Conservation (phyloP, 805 yeast species). For the Candida tammaniensis region DNA sequence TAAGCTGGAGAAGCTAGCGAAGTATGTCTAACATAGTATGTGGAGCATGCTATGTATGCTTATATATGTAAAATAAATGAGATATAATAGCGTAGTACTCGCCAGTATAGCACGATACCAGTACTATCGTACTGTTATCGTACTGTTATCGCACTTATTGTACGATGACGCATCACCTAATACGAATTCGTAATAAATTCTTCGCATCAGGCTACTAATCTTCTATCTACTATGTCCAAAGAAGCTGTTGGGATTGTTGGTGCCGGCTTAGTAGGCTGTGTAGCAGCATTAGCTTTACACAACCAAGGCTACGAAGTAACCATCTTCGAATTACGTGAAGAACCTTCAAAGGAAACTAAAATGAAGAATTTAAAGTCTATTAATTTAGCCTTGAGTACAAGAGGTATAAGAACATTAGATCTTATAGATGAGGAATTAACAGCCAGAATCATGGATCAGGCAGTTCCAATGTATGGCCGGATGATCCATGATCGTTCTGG, state of each 20-base stretch:
- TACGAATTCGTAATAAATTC: no score
- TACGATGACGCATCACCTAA: no score
- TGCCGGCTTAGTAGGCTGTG: slow-evolving; percentile 87
- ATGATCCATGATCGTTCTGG: slow-evolving; percentile 81
- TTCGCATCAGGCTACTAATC: no score
- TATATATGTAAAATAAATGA: no score
- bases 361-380: slow-evolving; percentile 51
- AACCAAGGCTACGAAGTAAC: slow-evolving; percentile 70
- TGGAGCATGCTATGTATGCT: no score
- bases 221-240: no score
- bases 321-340: slow-evolving; percentile 67
- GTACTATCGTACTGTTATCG: no score
- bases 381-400: slow-evolving; percentile 81
- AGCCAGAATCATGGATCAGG: slow-evolving; percentile 49
- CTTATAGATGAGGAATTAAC: slow-evolving; percentile 62
- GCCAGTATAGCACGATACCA: no score
- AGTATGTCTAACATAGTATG: no score
- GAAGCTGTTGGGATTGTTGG: slow-evolving; percentile 70
- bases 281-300: slow-evolving; percentile 78
- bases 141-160: no score
- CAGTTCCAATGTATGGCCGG: slow-evolving; percentile 85
- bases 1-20: slow-evolving; percentile 23
- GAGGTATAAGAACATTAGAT: slow-evolving; percentile 73
- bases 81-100: no score
- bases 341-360: slow-evolving; percentile 62